Conservation (phyloP, 2,329 filamentous ascomycete genomes). For the Sporothrix brasiliensis region DNA sequence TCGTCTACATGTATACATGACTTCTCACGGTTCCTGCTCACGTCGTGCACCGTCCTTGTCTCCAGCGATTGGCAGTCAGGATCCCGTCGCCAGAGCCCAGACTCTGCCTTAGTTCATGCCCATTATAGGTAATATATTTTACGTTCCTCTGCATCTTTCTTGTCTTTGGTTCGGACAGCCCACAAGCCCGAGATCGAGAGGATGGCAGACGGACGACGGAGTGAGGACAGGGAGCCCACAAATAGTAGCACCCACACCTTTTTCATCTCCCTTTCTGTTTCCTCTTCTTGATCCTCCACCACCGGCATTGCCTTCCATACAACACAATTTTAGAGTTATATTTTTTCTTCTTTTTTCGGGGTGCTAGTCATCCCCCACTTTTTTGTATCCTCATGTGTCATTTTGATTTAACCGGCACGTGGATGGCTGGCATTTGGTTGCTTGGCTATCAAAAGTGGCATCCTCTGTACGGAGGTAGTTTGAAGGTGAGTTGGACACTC, state of each 20-base stretch:
- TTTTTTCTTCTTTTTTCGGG: not conserved
- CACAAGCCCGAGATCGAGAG: conserved; percentile 7
- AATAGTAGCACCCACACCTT: conserved; percentile 6
- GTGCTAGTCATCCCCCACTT: not conserved
- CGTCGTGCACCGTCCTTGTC: not conserved
- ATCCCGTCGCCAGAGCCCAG: not conserved
- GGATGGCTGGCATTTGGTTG: conserved; percentile 16
- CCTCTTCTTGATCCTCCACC: conserved; percentile 10
- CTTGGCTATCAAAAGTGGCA: not conserved
- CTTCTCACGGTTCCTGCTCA: too few species aligned
- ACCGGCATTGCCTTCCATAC: conserved; percentile 21
- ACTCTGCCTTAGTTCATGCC: not conserved
- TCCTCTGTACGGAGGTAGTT: not conserved
- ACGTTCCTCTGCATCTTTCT: not conserved
- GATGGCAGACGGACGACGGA: not conserved
- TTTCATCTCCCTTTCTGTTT: not conserved
- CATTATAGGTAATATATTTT: conserved; percentile 7
- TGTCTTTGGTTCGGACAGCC: conserved; percentile 12
- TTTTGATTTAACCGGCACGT: conserved; percentile 29
- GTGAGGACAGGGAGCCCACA: not conserved
- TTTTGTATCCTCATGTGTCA: not conserved
- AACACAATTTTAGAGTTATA: conserved; percentile 7
- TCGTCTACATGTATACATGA: not conserved
- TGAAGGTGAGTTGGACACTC: not conserved
- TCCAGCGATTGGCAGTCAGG: conserved; percentile 6